Evolutionary conservation across 139 green algal species (phyloP), one percentile per base, ranked within the genome.

Genomic region (Chlorella sp.): DNA sequence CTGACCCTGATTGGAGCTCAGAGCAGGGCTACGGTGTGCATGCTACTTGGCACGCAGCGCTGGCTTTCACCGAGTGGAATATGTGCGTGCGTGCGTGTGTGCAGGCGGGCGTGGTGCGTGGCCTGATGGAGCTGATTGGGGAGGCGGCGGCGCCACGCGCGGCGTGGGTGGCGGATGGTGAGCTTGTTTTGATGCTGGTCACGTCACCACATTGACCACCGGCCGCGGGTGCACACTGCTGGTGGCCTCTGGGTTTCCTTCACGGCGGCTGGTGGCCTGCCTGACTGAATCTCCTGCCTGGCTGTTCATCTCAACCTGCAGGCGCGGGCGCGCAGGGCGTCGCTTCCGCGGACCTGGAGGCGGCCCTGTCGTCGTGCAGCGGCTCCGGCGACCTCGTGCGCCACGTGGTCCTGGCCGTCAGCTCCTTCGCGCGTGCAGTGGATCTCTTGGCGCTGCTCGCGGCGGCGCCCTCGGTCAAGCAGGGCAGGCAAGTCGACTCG

Each of bases 361-460:
- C 42, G 0, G 71, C 71, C 3, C 71, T 76, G 71, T 3, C 35
- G 5, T 36, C 49, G 6, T 49, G 36, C 42, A n/a, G n/a, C n/a
- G 10, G 10, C 10, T 55, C 42, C 42, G 17, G 42, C 42, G 17
- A 10, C 42, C 42, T 55, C 1, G 49, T 29, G n/a, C 50, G 26
- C 35, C 69, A 76, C 62, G 35, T 77, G 2, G 49, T 77, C 24
- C 23, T 77, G 24, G 31, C 49, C 1, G 67, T 42, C 49, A 22
- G 26, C 23, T 62, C 31, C 5, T 60, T 72, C 49, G 5, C 33
- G 30, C 42, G 62, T 4, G 31, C 71, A 6, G 5, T 1, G 5
- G 49, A 71, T 32, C 72, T 72, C 31, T 32, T 77, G 31, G 26
- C 24, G 24, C 36, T 67, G 63, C 63, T 77, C 42, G 72, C 72